Conservation (phyloP, 1,284 basidiomycete genomes). For the Peniophora sp. region DNA sequence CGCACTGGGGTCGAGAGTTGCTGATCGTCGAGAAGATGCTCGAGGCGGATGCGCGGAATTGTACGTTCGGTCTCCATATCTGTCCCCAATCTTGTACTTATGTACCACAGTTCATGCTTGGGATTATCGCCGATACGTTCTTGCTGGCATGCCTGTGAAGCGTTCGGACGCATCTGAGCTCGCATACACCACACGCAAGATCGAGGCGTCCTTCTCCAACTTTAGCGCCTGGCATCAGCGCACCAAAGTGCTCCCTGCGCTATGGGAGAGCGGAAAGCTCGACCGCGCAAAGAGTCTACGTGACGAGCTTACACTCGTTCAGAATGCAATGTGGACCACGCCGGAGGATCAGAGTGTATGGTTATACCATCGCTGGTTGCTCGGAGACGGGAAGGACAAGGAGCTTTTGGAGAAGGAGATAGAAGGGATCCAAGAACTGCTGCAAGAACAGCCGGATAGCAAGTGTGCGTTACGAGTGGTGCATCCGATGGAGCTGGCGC, state of each 20-base stretch:
- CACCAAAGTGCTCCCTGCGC: slow-evolving; percentile 67
- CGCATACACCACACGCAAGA: slow-evolving; percentile 82
- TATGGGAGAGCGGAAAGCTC: slow-evolving; percentile 58
- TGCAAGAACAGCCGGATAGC: slow-evolving; percentile 86
- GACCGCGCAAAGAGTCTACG: slow-evolving; percentile 49
- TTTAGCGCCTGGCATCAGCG: slow-evolving; percentile 99
- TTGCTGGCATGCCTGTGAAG: slow-evolving; percentile 58
- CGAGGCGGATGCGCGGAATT: slow-evolving; percentile 83
- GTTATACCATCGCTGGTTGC: slow-evolving; percentile 97
- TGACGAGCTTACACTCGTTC: slow-evolving; percentile 84
- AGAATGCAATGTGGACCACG: slow-evolving; percentile 95
- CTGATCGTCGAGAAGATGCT: slow-evolving; percentile 86
- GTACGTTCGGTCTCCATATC: slow-evolving; percentile 41
- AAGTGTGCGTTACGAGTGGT: slow-evolving; percentile 60
- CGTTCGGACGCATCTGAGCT: slow-evolving; percentile 56
- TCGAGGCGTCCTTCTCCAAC: slow-evolving; percentile 93
- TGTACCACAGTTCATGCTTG: slow-evolving; percentile 74
- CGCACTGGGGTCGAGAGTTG: slow-evolving; percentile 78
- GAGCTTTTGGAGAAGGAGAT: slow-evolving; percentile 74
- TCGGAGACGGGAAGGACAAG: slow-evolving; percentile 65
- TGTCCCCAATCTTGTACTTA: slow-evolving; percentile 3
- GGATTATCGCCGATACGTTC: slow-evolving; percentile 83
- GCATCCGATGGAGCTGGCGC: neutral
- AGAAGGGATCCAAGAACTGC: slow-evolving; percentile 72
- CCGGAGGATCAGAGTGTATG: slow-evolving; percentile 95